Evolutionary conservation across 2,329 filamentous ascomycete genomes (phyloP).

Genomic region (Arthrobotrys iridis): DNA sequence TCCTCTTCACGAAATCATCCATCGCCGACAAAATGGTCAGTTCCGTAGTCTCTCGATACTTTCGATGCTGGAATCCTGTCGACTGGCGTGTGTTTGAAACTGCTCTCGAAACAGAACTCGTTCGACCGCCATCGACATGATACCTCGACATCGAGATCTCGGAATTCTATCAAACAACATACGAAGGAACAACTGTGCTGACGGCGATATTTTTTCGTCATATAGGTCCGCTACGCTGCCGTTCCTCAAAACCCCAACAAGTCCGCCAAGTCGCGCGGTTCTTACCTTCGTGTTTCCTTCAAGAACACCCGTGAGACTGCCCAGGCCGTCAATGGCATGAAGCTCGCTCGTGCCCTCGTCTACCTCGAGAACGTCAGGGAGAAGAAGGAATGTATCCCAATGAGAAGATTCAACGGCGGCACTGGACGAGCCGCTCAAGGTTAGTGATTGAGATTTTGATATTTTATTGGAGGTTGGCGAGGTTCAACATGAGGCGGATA

Average conservation of each 20-base stretch:
- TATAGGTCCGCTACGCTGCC: constrained; percentile 93
- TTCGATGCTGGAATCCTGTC: constrained; percentile 32
- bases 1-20: constrained; percentile 32
- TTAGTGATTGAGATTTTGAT: constrained; percentile 68
- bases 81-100: constrained; percentile 20
- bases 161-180: constrained; percentile 14
- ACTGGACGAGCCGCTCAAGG: constrained; percentile 97
- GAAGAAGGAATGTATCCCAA: constrained; percentile 97
- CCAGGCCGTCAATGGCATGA: constrained; percentile 99
- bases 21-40: constrained; percentile 55
- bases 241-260: constrained; percentile 86
- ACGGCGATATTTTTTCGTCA: constrained; percentile 20
- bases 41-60: constrained; percentile 31
- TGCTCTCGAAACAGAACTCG: constrained; percentile 7
- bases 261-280: constrained; percentile 96
- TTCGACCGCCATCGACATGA: constrained; percentile 31
- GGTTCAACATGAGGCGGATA: background rate
- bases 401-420: constrained; percentile 96
- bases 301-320: constrained; percentile 99
- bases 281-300: constrained; percentile 99
- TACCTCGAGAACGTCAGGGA: constrained; percentile 98
- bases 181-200: constrained; percentile 28
- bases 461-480: background rate
- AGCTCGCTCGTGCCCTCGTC: constrained; percentile 89
- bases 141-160: constrained; percentile 21